These are phyloP conservation scores for Massarina eburnea DNA, from an alignment of 2,329 filamentous ascomycete genomes.

Conservation along the genomic window DNA sequence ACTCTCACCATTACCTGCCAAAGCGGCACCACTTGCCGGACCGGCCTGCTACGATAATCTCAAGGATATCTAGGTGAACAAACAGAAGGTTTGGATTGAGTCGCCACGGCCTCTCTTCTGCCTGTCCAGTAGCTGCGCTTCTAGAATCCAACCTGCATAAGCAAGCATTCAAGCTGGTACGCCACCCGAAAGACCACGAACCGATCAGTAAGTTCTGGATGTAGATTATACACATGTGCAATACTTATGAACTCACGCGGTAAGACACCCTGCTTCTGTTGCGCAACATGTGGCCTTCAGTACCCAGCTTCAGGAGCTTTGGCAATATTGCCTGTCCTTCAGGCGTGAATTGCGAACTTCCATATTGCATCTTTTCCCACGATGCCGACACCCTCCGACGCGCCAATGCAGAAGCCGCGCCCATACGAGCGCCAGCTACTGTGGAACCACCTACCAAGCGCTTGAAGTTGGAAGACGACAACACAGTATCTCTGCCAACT, in stretches of 20 bases:
- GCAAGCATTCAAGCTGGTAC: no score
- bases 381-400: conserved; percentile 23
- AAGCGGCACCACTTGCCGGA: no score
- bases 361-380: conserved; percentile 63
- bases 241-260: conserved; percentile 9
- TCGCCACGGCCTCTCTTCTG: no score
- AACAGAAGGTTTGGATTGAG: no score
- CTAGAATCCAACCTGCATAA: no score
- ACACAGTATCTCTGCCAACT: conserved; percentile 7
- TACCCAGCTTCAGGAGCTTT: conserved; percentile 28
- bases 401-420: conserved; percentile 1
- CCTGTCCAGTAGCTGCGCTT: no score
- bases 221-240: background rate
- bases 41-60: no score
- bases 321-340: conserved; percentile 51
- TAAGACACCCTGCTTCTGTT: conserved; percentile 4
- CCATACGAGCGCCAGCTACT: conserved; percentile 3
- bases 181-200: background rate
- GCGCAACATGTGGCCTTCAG: conserved; percentile 33
- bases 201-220: background rate
- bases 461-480: conserved; percentile 29
- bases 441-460: conserved; percentile 28
- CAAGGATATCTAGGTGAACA: no score
- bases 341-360: conserved; percentile 51
- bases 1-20: no score